Conservation (phyloP, 805 yeast species). For the Candida sphagnicola region DNA sequence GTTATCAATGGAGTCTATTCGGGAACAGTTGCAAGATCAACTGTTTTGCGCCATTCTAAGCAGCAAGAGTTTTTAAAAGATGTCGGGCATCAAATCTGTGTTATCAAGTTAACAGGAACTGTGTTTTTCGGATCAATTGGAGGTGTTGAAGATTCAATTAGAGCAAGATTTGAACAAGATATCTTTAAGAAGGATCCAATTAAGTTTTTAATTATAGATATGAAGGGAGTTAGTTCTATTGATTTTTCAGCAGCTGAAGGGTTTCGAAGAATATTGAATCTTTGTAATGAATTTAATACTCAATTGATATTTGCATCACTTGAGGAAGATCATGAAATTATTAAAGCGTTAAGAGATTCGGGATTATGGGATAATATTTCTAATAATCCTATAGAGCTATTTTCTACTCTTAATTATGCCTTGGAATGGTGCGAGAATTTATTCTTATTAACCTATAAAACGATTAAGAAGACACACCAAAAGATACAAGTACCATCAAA, state of each 20-base stretch:
- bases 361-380: constrained; percentile 62
- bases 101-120: constrained; percentile 82
- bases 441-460: constrained; percentile 62
- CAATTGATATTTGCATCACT: constrained; percentile 79
- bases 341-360: constrained; percentile 73
- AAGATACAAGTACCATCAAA: constrained; percentile 2
- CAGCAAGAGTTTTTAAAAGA: constrained; percentile 80
- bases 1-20: constrained; percentile 79
- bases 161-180: constrained; percentile 58
- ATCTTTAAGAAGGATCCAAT: constrained; percentile 55
- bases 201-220: constrained; percentile 77
- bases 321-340: constrained; percentile 58
- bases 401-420: constrained; percentile 78
- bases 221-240: constrained; percentile 73
- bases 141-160: constrained; percentile 74
- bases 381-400: constrained; percentile 51
- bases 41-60: constrained; percentile 85
- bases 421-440: constrained; percentile 97
- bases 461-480: constrained; percentile 21
- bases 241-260: constrained; percentile 98
- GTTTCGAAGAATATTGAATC: constrained; percentile 77
- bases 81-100: constrained; percentile 88
- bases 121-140: constrained; percentile 95
- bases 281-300: constrained; percentile 64
- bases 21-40: constrained; percentile 86